Evolutionary conservation across 2,329 filamentous ascomycete species (phyloP), one percentile per base, ranked within the genome.

Genomic region (Neospermospora avenae): DNA sequence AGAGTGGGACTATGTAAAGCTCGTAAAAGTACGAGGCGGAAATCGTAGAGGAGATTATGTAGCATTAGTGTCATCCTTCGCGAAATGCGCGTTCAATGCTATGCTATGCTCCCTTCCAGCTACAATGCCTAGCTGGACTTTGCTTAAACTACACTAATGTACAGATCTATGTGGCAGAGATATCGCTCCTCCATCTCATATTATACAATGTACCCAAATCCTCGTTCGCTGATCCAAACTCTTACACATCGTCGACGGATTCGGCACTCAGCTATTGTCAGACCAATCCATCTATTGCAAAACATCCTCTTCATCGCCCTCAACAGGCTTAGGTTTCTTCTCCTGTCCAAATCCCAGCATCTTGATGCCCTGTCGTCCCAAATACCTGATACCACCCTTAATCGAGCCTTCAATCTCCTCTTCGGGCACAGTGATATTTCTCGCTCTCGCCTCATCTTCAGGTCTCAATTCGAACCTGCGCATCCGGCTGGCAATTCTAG

Each of bases 401-500:
- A 85, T 81, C 80, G 85, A 86, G 18, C 87, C 88, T 73, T 89
- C 84, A 62, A 91, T 76, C 71, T 90, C 86, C 68, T 87, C 85
- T 73, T 87, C 82, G 0, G 85, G 83, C 14, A 88, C 80, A 28
- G 80, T 79, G 57, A 92, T 84, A 59, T 77, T 76, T 48, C 80
- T 78, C 0, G 87, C 87, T 59, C 85, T 81, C 37, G 81, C 83
- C 73, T 93, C 89, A 37, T 92, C 87, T 60, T 89, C 88, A 0
- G 83, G 77, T 13, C 75, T 77, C 24, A 96, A 76, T 71, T 88
- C 82, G 69, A 95, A 96, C 56, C 84, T 84, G 59, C 89, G 82
- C 93, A 98, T 97, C 56, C 91, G 85, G 69, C 81, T 80, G 4
- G 83, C 84, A 63, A 97, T 86, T 39, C 93, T 83, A 13, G 84